Conservation (phyloP, 768 basidiomycete species). For the Panellus pusillus region DNA sequence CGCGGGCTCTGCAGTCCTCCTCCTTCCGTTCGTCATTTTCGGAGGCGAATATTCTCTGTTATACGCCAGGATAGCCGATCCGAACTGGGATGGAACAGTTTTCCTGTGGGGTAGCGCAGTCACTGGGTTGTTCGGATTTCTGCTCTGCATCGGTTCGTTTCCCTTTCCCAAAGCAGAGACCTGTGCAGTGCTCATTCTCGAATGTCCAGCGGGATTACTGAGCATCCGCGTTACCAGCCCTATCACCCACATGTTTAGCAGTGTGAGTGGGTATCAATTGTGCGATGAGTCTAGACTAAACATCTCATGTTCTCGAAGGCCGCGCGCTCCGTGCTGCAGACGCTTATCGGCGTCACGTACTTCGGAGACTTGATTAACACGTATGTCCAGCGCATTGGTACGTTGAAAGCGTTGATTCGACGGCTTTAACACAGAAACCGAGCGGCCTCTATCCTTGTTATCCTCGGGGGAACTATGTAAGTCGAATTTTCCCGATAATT, state of each 20-base stretch:
- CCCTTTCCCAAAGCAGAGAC: background rate
- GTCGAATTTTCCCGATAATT: conserved; percentile 21
- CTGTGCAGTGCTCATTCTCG: background rate
- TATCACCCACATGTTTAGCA: conserved; percentile 84
- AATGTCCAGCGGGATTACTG: conserved; percentile 54
- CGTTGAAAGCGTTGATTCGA: background rate
- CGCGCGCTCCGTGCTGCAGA: conserved; percentile 81
- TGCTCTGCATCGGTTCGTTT: conserved; percentile 60
- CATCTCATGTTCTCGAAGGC: conserved; percentile 44
- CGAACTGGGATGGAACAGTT: conserved; percentile 49
- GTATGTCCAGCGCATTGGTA: conserved; percentile 42
- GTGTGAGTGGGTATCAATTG: conserved; percentile 44
- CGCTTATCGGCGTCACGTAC: conserved; percentile 72
- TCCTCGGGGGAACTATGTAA: conserved; percentile 68
- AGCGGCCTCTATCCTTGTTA: conserved; percentile 62
- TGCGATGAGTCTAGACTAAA: conserved; percentile 11
- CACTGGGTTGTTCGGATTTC: conserved; percentile 79
- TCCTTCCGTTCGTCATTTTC: conserved; percentile 63
- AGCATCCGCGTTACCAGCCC: conserved; percentile 84
- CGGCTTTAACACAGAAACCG: conserved; percentile 48
- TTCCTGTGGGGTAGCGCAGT: conserved; percentile 67
- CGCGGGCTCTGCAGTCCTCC: conserved; percentile 60
- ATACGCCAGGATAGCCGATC: conserved; percentile 35
- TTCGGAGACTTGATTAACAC: conserved; percentile 73
- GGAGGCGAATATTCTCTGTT: conserved; percentile 52